phyloP scores from a whole-genome alignment of 495 filamentous ascomycete species.

The Talaromyces liani region DNA sequence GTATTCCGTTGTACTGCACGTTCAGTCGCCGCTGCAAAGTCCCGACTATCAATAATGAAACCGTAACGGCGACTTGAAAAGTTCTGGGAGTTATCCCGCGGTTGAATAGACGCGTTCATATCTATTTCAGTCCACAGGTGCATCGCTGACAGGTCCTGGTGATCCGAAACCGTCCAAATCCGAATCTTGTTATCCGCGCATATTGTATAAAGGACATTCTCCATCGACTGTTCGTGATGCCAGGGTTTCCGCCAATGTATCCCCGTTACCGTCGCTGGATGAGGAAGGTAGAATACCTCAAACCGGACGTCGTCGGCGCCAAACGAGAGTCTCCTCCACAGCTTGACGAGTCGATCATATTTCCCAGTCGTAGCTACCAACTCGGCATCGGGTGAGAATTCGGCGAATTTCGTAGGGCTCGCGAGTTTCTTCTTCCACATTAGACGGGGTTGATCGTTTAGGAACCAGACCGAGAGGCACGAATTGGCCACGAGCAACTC shows the following conservation, averaged over 20 bases:
- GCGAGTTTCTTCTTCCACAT: slow-evolving; percentile 72
- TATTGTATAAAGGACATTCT: slow-evolving; percentile 89
- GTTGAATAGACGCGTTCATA: slow-evolving; percentile 65
- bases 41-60: slow-evolving; percentile 77
- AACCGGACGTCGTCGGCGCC: slow-evolving; percentile 77
- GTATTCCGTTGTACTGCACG: slow-evolving; percentile 58
- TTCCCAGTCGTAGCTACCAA: slow-evolving; percentile 76
- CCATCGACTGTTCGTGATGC: slow-evolving; percentile 68
- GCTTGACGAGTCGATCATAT: slow-evolving; percentile 79
- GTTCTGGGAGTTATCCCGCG: slow-evolving; percentile 31
- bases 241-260: slow-evolving; percentile 78
- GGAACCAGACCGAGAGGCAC: slow-evolving; percentile 63
- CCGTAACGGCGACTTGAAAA: slow-evolving; percentile 52
- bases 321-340: slow-evolving; percentile 87
- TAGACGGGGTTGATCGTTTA: slow-evolving; percentile 37
- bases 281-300: slow-evolving; percentile 82
- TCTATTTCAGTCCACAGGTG: slow-evolving; percentile 81
- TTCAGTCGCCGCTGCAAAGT: slow-evolving; percentile 71
- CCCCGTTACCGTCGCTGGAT: slow-evolving; percentile 70
- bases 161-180: slow-evolving; percentile 75
- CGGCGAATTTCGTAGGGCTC: slow-evolving; percentile 65
- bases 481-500: slow-evolving; percentile 74
- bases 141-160: slow-evolving; percentile 61
- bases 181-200: slow-evolving; percentile 78
- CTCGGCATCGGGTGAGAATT: slow-evolving; percentile 76